These are phyloP conservation scores for Aureoboletus auriporus DNA, from an alignment of 768 basidiomycete genomes.

Conservation along the genomic window DNA sequence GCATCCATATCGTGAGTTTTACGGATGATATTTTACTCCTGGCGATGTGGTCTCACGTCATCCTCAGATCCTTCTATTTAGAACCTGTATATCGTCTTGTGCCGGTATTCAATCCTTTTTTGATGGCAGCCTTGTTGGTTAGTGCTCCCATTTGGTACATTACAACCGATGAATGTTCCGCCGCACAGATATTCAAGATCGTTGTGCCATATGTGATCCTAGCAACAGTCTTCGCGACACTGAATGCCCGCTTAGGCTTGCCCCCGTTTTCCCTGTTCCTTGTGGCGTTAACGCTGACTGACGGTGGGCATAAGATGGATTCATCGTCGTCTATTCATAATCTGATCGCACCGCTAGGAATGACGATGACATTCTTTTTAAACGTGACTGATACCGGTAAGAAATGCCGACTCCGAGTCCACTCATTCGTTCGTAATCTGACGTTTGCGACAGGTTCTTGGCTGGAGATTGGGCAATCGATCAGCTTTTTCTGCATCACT, in stretches of 20 bases:
- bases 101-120: conserved; percentile 80
- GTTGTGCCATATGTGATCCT: conserved; percentile 76
- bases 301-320: conserved; percentile 6
- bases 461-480: conserved; percentile 87
- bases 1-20: conserved; percentile 74
- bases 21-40: background rate
- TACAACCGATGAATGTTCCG: conserved; percentile 1
- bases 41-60: background rate
- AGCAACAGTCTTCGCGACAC: conserved; percentile 60
- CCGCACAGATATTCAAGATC: conserved; percentile 70
- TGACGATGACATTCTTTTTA: conserved; percentile 83
- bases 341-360: conserved; percentile 41
- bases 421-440: conserved; percentile 1
- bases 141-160: conserved; percentile 9
- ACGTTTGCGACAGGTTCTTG: conserved; percentile 55
- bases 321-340: background rate
- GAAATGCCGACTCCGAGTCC: conserved; percentile 8
- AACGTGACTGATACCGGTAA: conserved; percentile 75
- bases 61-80: conserved; percentile 70
- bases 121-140: conserved; percentile 73
- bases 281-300: conserved; percentile 58
- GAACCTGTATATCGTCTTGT: conserved; percentile 86
- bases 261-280: conserved; percentile 82
- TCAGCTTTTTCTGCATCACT: conserved; percentile 84
- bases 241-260: conserved; percentile 62